Evolutionary conservation across 139 green algal species (phyloP), one percentile per base, ranked within the genome.

Genomic region (Chlorokybus atmophyticus): DNA sequence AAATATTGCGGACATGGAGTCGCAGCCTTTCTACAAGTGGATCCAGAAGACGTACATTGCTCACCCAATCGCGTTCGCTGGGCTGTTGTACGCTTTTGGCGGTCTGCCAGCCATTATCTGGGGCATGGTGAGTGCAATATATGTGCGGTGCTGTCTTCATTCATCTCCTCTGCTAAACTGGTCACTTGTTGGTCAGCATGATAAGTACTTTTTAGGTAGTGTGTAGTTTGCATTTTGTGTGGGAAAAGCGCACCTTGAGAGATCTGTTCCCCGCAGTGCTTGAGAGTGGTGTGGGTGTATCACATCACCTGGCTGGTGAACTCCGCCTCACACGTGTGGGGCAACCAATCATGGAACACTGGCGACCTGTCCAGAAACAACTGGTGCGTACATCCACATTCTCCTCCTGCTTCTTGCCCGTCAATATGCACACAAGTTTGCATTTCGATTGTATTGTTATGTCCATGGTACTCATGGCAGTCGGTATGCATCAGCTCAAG

Each of bases 261-360:
- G n/a, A n/a, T n/a, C n/a, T n/a, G n/a, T n/a, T n/a, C n/a, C n/a
- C n/a, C n/a, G 41, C 60, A 68, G 60, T 55, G 80, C 4, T 65
- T 99, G 55, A 79, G 92, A 10, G 73, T 81, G 25, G 68, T 79
- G 19, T 96, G 83, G 82, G 92, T 99, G 40, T 96, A 90, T 55
- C 92, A 99, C 80, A 88, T 97, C 74, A 99, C 92, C 25, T 99
- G 92, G 92, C 86, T 91, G 50, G 91, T 99, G 19, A 99, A 99
- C 83, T 90, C 76, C 3, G 89, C 84, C 2, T 75, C 74, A 4
- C 92, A 99, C 68, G 72, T 81, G n/a, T 99, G 91, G 90, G 92
- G 92, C 28, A 75, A 73, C 40, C 88, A 97, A 73, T 57, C 59
- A 48, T 94, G 83, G 70, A 81, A 93, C 69, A 90, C 83, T 0